These are phyloP conservation scores for Kalanchoe fedtschenkoi DNA, from an alignment of 164 flowering plant species.

Conservation along the genomic window DNA sequence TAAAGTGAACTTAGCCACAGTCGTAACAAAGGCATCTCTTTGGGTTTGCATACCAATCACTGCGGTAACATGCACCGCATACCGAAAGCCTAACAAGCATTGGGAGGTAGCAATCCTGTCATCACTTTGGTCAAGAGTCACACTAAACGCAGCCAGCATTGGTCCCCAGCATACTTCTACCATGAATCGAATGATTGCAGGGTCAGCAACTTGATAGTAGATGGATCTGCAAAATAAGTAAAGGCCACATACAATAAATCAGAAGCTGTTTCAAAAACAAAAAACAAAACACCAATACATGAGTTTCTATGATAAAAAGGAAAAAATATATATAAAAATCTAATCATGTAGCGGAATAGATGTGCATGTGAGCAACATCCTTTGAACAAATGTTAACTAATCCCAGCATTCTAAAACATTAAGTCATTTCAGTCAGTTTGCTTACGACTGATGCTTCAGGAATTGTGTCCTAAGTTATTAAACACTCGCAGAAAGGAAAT, in stretches of 20 bases:
- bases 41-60: conserved; percentile 98
- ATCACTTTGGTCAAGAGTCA: conserved; percentile 96
- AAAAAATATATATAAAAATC: too few relatives aligned
- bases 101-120: conserved; percentile 69
- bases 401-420: too few relatives aligned
- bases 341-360: not conserved
- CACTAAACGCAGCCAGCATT: conserved; percentile 96
- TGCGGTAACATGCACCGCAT: conserved; percentile 95
- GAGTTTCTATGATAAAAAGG: too few relatives aligned
- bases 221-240: conserved; percentile 46
- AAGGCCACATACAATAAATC: not conserved
- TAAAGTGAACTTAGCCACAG: conserved; percentile 94
- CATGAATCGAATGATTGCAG: conserved; percentile 86
- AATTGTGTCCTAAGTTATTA: not conserved
- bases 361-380: too few relatives aligned
- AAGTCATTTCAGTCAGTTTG: not conserved
- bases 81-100: conserved; percentile 77
- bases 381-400: not conserved
- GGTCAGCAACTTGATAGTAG: conserved; percentile 73
- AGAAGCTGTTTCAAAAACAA: not conserved
- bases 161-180: conserved; percentile 99
- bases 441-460: not conserved
- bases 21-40: conserved; percentile 95
- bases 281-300: too few relatives aligned
- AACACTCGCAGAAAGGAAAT: too few relatives aligned